These are phyloP conservation scores for Sergeia podlipaevii DNA, from an alignment of 208 protist genomes.

Conservation along the genomic window DNA sequence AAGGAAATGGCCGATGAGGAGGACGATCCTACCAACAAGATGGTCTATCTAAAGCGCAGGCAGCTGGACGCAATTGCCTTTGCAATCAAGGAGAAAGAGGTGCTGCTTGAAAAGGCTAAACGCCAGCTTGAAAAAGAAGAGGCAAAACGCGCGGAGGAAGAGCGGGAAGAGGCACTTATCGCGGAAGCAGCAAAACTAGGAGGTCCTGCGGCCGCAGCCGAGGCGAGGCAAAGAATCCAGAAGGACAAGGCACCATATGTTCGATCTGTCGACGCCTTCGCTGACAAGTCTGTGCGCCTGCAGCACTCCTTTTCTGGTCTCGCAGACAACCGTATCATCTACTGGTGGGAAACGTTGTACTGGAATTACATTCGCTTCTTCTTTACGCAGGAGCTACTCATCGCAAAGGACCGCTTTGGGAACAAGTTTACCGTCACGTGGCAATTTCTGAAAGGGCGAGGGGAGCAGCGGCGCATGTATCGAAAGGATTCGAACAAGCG, in stretches of 20 bases:
- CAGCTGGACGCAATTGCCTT: slow-evolving; percentile 78
- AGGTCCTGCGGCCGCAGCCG: slow-evolving; percentile 43
- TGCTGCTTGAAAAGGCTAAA: slow-evolving; percentile 64
- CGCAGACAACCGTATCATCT: slow-evolving; percentile 81
- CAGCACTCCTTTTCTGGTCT: slow-evolving; percentile 85
- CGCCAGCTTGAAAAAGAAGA: slow-evolving; percentile 59
- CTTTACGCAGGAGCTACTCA: slow-evolving; percentile 87
- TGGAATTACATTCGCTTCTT: slow-evolving; percentile 89
- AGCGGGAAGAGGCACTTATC: slow-evolving; percentile 40
- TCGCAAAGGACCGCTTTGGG: slow-evolving; percentile 88
- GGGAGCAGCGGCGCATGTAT: slow-evolving; percentile 88
- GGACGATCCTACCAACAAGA: slow-evolving; percentile 71
- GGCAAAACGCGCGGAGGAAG: slow-evolving; percentile 33
- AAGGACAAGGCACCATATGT: slow-evolving; percentile 58
- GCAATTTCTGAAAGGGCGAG: slow-evolving; percentile 74
- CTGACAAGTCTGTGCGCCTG: slow-evolving; percentile 72
- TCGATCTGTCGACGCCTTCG: slow-evolving; percentile 83
- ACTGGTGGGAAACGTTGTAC: slow-evolving; percentile 83
- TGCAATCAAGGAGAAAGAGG: slow-evolving; percentile 75
- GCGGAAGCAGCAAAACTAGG: slow-evolving; percentile 44
- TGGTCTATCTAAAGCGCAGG: slow-evolving; percentile 57
- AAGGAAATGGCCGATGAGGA: slow-evolving; percentile 57
- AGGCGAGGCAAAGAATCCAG: slow-evolving; percentile 38
- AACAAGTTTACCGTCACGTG: slow-evolving; percentile 90
- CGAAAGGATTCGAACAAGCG: slow-evolving; percentile 82